These are phyloP conservation scores for Cyclotella sp. DNA, from an alignment of 108 stramenopile genomes.

Conservation along the genomic window DNA sequence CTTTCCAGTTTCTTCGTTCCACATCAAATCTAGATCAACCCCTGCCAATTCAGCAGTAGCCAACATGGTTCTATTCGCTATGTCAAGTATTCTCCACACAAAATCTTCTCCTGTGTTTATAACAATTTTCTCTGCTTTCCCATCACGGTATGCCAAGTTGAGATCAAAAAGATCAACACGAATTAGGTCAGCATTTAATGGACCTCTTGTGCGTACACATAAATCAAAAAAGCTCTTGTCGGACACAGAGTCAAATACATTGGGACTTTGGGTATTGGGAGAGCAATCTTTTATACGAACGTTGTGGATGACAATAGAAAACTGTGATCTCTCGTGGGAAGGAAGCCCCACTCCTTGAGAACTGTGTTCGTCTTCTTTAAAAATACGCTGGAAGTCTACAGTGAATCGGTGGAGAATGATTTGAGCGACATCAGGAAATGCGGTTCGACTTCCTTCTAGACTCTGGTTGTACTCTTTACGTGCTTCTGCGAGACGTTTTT, in stretches of 20 bases:
- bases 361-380: conserved; percentile 61
- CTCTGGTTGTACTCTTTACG: conserved; percentile 47
- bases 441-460: conserved; percentile 12
- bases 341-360: conserved; percentile 19
- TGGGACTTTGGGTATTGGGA: conserved; percentile 63
- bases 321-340: conserved; percentile 73
- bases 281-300: conserved; percentile 75
- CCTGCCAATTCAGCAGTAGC: conserved; percentile 78
- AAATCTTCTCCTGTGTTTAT: conserved; percentile 86
- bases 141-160: conserved; percentile 75
- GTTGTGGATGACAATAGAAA: conserved; percentile 77
- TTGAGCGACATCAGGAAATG: conserved; percentile 55
- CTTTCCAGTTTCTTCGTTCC: conserved; percentile 73
- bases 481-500: conserved; percentile 44
- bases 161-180: conserved; percentile 82
- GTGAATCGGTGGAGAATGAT: conserved; percentile 75
- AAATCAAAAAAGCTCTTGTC: conserved; percentile 78
- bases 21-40: conserved; percentile 65
- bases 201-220: conserved; percentile 75
- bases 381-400: conserved; percentile 84
- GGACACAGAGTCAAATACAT: conserved; percentile 78
- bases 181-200: conserved; percentile 72
- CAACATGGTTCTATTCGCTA: conserved; percentile 66
- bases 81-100: conserved; percentile 84
- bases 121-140: conserved; percentile 65